Base-by-base conservation (phyloP, 1,284 basidiomycete species). In the Ustilago curta region DNA sequence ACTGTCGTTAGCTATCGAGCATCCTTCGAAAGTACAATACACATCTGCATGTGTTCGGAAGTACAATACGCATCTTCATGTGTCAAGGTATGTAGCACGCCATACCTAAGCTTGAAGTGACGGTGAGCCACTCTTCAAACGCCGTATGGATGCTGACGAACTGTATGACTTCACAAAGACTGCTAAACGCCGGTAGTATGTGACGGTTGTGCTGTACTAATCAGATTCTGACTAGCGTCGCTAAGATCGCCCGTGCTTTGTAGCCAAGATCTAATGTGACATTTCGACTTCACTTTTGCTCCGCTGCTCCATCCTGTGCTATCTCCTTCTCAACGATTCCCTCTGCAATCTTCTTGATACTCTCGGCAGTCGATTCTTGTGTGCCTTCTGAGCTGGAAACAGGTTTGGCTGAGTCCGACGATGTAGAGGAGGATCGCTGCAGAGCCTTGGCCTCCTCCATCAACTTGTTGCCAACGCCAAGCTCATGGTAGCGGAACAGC, bases 401-500 rank as follows among this genome's bases (percentile, higher is more conserved):
- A 43, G 7, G n/a, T 8, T 25, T 29, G 3, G 11, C 35, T 14
- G 21, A 25, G 25, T 47, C 21, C 25, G 27, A 29, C 31, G 29
- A 6, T 14, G 45, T 25, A 4, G 61, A 52, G 21, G 48, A 56
- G 3, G 60, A 47, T 6, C 71, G 49, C 29, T 67, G 72, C 53
- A 70, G 35, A 23, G 63, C 67, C 51, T 60, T 63, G 3, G 59
- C 68, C 51, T 75, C 72, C 9, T 75, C 68, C 68, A 70, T 75
- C 60, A 75, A 32, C 60, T 65, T 67, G 21, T 44, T 43, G 14
- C 72, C 72, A 0, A 75, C 66, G 4, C 72, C 64, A 18, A 61
- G 8, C 43, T 70, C 64, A 44, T 75, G 72, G 29, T 65, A 78
- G 27, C 79, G 58, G 90, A 93, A 94, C 58, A 90, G 88, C 59